Evolutionary conservation across 2,329 filamentous ascomycete genomes (phyloP), one percentile per base, ranked within the genome.

Genomic region (Colletotrichum shisoi): DNA sequence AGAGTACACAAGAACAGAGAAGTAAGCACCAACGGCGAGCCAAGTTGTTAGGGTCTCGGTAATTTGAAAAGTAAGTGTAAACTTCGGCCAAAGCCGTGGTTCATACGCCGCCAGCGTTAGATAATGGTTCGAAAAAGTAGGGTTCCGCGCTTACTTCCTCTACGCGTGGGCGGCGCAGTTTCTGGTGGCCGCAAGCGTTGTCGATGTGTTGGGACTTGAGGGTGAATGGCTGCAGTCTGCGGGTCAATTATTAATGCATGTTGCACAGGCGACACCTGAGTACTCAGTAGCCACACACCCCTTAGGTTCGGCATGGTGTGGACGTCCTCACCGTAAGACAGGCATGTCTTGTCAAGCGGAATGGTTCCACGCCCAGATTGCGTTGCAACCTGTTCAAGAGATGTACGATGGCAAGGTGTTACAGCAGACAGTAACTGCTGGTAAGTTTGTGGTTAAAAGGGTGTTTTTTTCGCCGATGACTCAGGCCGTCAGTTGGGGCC

Each of bases 271-370:
- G 21, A n/a, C 27, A 27, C 27, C 53, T 44, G 15, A 45, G 17
- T 17, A 45, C 24, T 27, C 15, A 4, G 27, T 63, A 63, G 24
- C 8, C 5, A 13, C 60, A 54, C 61, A 31, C 42, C 40, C 8
- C 27, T 31, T 27, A 42, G 54, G 42, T 59, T 54, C 48, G 48
- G 15, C 39, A 11, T 56, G 13, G 48, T 59, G 54, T 39, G 34
- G 56, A 60, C 54, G 64, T 48, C 48, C 54, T 67, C 56, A 57
- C 61, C 65, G 49, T 60, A 24, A 64, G 64, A 67, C 64, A 54
- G 64, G 19, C 61, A 58, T 57, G 34, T 34, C 52, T 57, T n/a
- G 37, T 49, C 27, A 48, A 53, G 56, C 62, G 48, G 40, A 64
- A 64, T 19, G 53, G 37, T 59, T 42, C 34, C 48, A 60, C 48